Evolutionary conservation across 1,139 yeast genomes (phyloP).

Genomic region (Sugiyamaella japonica): DNA sequence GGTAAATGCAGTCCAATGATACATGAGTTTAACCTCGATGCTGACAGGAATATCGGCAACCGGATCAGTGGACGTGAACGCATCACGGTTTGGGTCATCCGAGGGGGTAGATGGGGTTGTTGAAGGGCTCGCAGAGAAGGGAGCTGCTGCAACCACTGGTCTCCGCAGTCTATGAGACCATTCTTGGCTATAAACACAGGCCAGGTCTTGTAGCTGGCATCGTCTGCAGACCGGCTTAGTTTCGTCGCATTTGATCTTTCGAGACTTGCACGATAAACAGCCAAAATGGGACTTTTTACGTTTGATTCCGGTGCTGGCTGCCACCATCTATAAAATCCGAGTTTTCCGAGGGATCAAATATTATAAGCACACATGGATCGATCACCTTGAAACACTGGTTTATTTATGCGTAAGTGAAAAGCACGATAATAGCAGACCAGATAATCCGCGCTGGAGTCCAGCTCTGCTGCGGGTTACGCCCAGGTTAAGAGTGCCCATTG

Average conservation of each 20-base stretch:
- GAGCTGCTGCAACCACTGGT: neutral
- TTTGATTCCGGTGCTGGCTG: neutral
- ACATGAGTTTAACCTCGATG: slow-evolving; percentile 17
- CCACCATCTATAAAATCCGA: slow-evolving; percentile 12
- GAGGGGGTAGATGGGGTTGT: neutral
- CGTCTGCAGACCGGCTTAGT: slow-evolving; percentile 20
- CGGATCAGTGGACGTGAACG: slow-evolving; percentile 18
- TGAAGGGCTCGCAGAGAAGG: neutral
- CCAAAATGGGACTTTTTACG: slow-evolving; percentile 23
- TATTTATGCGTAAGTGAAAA: too few relatives aligned
- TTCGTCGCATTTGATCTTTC: slow-evolving; percentile 25
- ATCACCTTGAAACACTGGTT: too few relatives aligned
- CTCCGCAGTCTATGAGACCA: slow-evolving; percentile 12
- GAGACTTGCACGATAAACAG: slow-evolving; percentile 21
- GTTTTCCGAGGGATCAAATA: slow-evolving; percentile 4
- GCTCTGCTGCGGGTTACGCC: too few relatives aligned
- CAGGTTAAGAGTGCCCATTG: too few relatives aligned
- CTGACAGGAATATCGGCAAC: slow-evolving; percentile 6
- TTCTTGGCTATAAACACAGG: slow-evolving; percentile 18
- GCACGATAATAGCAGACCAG: too few relatives aligned
- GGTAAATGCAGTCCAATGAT: slow-evolving; percentile 21
- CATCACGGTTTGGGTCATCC: slow-evolving; percentile 2
- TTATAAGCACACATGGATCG: too few relatives aligned
- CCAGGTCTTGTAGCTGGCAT: slow-evolving; percentile 17
- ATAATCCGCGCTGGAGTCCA: too few relatives aligned